Evolutionary conservation across 306 rosid species (phyloP).

Genomic region (Medicago truncatula): MtrunA17r5.0-ANR NC_053047.1:34159501-34160000

Average conservation of each 20-base stretch:
- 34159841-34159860: conserved; percentile 39
- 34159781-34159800: conserved; percentile 69
- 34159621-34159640: conserved; percentile 88
- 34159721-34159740: neutral
- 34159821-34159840: conserved; percentile 64
- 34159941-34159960: too few relatives aligned
- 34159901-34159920: conserved; percentile 46
- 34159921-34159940: conserved; percentile 29
- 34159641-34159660: conserved; percentile 81
- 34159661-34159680: conserved; percentile 99
- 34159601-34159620: conserved; percentile 33
- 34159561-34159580: neutral
- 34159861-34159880: conserved; percentile 39
- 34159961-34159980: too few relatives aligned
- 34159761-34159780: conserved; percentile 29
- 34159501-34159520: neutral
- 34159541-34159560: neutral
- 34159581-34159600: neutral
- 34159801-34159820: conserved; percentile 70
- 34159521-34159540: neutral
- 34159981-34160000: too few relatives aligned
- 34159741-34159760: conserved; percentile 7
- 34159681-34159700: conserved; percentile 92
- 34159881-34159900: conserved; percentile 36
- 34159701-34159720: conserved; percentile 94